phyloP scores from a whole-genome alignment of 306 rosid species.

The Delonix regia region DNA sequence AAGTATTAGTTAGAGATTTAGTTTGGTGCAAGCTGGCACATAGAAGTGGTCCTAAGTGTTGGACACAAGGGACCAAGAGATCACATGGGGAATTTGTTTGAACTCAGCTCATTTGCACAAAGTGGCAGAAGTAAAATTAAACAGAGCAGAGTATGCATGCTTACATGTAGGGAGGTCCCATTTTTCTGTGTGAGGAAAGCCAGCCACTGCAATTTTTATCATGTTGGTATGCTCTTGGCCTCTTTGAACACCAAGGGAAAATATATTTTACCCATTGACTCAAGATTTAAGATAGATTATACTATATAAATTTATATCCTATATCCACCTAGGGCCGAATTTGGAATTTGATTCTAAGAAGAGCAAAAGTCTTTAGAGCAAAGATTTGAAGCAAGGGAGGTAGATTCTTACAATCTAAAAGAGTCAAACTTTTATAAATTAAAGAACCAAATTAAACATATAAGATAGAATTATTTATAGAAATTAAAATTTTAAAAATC shows the following conservation, averaged over 20 bases:
- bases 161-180: conserved; percentile 43
- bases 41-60: conserved; percentile 42
- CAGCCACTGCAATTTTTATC: conserved; percentile 1
- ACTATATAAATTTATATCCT: too few species aligned
- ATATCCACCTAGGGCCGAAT: too few species aligned
- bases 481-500: too few species aligned
- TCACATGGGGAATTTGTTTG: conserved; percentile 53
- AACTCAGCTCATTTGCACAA: conserved; percentile 40
- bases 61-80: conserved; percentile 37
- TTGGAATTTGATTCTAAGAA: too few species aligned
- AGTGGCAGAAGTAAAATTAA: conserved; percentile 49
- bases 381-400: too few species aligned
- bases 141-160: conserved; percentile 18
- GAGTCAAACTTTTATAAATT: too few species aligned
- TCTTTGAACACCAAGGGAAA: background rate
- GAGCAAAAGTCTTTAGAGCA: too few species aligned
- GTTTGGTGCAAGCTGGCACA: conserved; percentile 31
- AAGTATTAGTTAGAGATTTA: background rate
- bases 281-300: too few species aligned
- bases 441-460: too few species aligned
- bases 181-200: conserved; percentile 26
- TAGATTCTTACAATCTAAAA: too few species aligned
- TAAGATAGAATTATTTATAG: too few species aligned
- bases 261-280: too few species aligned
- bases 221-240: conserved; percentile 30